Evolutionary conservation across 495 filamentous ascomycete species (phyloP), one percentile per base, ranked within the genome.

Genomic region (Amniculicola lignicola): DNA sequence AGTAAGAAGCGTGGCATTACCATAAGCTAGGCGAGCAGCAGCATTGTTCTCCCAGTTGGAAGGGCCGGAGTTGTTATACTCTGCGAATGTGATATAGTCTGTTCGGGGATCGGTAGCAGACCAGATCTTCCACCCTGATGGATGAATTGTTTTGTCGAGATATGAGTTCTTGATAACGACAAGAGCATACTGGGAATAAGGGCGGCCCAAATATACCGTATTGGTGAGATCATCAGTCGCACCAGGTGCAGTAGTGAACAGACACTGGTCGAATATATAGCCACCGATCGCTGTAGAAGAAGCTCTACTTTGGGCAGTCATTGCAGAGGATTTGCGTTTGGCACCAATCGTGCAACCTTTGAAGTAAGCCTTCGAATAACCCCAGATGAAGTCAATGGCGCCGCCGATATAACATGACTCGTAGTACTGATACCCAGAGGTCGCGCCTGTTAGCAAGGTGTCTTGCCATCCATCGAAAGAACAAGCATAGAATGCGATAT

Each of bases 331-430:
- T 7, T 19, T n/a, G 2, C 57, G 28, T 51, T 61, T 61, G 10
- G 51, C 57, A 5, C 42, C 57, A 18, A 61, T 56, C 7, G 57
- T 61, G 31, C 57, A 61, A 15, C 57, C 57, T 31, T 61, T 61
- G 51, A 61, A 61, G 46, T 61, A 61, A 4, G 57, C 57, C n/a
- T 55, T 56, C 3, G 51, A 56, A 44, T 61, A 61, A 3, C 57
- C 57, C 57, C 57, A 61, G 19, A 61, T 61, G 43, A 61, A 61
- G 38, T 61, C 57, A 15, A 61, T 56, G 4, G 57, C 57, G 4
- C 57, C 57, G 3, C 35, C 57, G 15, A 61, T 48, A 18, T 56
- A 56, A 24, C 42, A 35, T 19, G 22, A 37, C 51, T 61, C 57
- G 27, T 61, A 61, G 51, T 61, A 61, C 33, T 61, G 57, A 31